Percentiles rank a stretch among this genome's conserved stretches.
Evolutionary conservation across 2,329 filamentous ascomycete species (phyloP).

Genomic region (Cordyceps javanica): DNA sequence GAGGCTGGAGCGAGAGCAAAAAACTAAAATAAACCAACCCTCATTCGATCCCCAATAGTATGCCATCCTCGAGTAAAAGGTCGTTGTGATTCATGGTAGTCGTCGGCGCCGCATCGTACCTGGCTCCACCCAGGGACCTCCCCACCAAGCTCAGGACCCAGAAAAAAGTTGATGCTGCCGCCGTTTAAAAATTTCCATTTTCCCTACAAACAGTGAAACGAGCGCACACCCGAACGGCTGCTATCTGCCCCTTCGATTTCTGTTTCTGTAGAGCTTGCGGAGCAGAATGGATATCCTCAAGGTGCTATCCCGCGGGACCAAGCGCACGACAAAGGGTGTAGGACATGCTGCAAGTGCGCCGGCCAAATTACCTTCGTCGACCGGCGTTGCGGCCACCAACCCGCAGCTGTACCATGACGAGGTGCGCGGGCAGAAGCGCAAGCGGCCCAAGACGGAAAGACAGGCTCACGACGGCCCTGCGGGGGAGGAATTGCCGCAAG

Average conservation of each 20-base stretch:
- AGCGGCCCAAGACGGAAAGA: slow-evolving; percentile 35
- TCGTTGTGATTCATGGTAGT: too few relatives aligned
- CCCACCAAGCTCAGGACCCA: slow-evolving; percentile 6
- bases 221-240: background rate
- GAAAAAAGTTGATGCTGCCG: slow-evolving; percentile 9
- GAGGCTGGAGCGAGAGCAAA: too few relatives aligned
- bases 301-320: slow-evolving; percentile 64
- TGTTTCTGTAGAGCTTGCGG: background rate
- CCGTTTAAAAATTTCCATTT: background rate
- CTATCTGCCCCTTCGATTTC: background rate
- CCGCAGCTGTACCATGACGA: slow-evolving; percentile 65
- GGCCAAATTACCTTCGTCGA: slow-evolving; percentile 53
- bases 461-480: slow-evolving; percentile 21
- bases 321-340: slow-evolving; percentile 39
- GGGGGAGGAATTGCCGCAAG: slow-evolving; percentile 39
- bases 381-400: slow-evolving; percentile 49
- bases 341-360: slow-evolving; percentile 24
- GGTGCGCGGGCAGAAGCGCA: slow-evolving; percentile 48
- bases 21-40: too few relatives aligned
- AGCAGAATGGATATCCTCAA: slow-evolving; percentile 64
- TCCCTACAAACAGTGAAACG: background rate
- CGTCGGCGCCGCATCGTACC: too few relatives aligned
- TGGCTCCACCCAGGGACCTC: background rate
- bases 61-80: too few relatives aligned
- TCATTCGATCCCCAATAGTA: too few relatives aligned